These are phyloP conservation scores for Podaxis sp. DNA, from an alignment of 768 basidiomycete species.

Conservation along the genomic window DNA sequence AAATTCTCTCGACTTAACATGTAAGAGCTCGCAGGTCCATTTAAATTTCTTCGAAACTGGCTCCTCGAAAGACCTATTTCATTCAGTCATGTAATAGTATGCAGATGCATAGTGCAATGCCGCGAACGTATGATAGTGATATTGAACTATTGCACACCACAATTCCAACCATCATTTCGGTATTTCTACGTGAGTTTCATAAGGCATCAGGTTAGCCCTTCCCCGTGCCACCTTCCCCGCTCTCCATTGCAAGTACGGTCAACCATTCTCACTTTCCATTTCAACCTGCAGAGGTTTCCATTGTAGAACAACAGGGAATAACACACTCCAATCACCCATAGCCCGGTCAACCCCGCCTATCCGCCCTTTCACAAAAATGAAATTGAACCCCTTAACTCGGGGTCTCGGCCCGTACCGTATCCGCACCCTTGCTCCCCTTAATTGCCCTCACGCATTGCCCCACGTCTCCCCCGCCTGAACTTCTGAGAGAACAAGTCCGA, in stretches of 20 bases:
- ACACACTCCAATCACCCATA: neutral
- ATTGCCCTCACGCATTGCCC: neutral
- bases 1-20: too few species aligned
- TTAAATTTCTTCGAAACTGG: too few species aligned
- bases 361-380: neutral
- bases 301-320: neutral
- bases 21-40: too few species aligned
- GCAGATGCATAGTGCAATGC: neutral
- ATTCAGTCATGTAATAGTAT: neutral
- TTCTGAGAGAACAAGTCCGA: neutral
- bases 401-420: neutral
- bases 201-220: neutral
- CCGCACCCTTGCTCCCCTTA: neutral
- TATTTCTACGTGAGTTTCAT: neutral
- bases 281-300: neutral
- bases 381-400: neutral
- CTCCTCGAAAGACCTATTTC: neutral
- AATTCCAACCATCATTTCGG: neutral
- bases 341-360: neutral
- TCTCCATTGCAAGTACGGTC: slow-evolving; percentile 4
- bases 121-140: neutral
- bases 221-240: slow-evolving; percentile 4
- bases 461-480: neutral
- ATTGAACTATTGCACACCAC: neutral
- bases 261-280: neutral